phyloP scores from a whole-genome alignment of 306 rosid species.

The Ormosia semicastrata region DNA sequence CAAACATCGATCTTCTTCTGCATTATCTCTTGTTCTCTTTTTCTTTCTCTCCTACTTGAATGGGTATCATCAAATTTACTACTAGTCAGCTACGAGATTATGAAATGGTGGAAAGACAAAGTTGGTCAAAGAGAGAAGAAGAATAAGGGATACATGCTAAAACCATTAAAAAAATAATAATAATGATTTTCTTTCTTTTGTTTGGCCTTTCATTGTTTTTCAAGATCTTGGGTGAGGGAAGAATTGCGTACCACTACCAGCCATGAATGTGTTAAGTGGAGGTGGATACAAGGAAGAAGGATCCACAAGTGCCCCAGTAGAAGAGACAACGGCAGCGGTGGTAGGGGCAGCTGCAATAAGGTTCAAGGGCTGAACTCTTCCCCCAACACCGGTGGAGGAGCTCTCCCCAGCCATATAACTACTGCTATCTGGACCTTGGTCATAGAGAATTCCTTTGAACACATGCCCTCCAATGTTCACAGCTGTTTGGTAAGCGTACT shows the following conservation, averaged over 20 bases:
- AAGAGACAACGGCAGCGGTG: constrained; percentile 21
- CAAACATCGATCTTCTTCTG: constrained; percentile 6
- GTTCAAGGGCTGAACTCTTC: constrained; percentile 53
- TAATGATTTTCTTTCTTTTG: neutral
- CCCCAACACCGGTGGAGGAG: constrained; percentile 52
- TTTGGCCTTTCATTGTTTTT: constrained; percentile 26
- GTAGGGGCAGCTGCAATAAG: constrained; percentile 43
- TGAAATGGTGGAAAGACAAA: constrained; percentile 21
- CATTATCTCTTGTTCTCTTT: constrained; percentile 20
- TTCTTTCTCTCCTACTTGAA: constrained; percentile 27
- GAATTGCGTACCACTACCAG: constrained; percentile 99
- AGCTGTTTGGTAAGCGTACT: constrained; percentile 87
- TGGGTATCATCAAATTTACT: constrained; percentile 32
- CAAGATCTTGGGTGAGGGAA: constrained; percentile 97
- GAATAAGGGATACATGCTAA: neutral
- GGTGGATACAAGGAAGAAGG: constrained; percentile 65
- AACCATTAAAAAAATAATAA: constrained; percentile 3
- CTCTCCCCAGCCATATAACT: constrained; percentile 47
- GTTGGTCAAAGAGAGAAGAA: neutral
- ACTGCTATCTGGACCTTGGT: constrained; percentile 64
- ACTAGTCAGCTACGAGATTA: constrained; percentile 2
- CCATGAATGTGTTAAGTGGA: constrained; percentile 74
- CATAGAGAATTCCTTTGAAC: constrained; percentile 82
- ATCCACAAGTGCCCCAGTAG: constrained; percentile 39
- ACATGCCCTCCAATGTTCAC: constrained; percentile 92